Percentiles rank a stretch among this genome's conserved stretches.
phyloP scores from a whole-genome alignment of 148 eudicot genomes.

The Vaccinium myrtillus region DNA sequence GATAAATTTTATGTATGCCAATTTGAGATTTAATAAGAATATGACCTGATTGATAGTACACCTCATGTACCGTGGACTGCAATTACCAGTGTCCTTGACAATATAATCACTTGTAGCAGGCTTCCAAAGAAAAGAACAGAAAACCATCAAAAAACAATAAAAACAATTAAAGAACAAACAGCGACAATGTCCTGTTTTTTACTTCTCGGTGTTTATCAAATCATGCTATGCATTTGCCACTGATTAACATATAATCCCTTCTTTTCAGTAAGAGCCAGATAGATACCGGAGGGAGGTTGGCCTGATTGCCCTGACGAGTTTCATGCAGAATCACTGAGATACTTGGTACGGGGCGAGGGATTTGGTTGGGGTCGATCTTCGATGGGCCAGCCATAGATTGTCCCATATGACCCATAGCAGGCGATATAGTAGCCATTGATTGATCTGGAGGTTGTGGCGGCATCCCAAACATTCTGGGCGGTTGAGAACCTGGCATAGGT shows the following conservation, averaged over 20 bases:
- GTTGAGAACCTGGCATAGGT: slow-evolving; percentile 64
- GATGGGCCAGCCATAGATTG: slow-evolving; percentile 53
- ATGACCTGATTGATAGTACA: slow-evolving; percentile 92
- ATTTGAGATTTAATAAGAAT: slow-evolving; percentile 2
- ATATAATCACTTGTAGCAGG: slow-evolving; percentile 89
- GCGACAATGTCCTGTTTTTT: background rate
- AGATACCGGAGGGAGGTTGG: slow-evolving; percentile 95
- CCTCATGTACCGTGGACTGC: slow-evolving; percentile 96
- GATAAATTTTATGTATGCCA: background rate
- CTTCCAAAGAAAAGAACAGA: slow-evolving; percentile 33
- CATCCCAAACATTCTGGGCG: slow-evolving; percentile 74
- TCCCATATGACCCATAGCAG: slow-evolving; percentile 63
- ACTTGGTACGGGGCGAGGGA: slow-evolving; percentile 81
- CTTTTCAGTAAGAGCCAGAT: background rate
- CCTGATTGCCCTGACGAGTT: slow-evolving; percentile 90
- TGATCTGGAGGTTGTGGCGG: slow-evolving; percentile 68
- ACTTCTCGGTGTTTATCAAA: background rate
- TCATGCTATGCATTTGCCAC: background rate
- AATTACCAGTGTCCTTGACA: slow-evolving; percentile 91
- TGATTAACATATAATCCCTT: background rate
- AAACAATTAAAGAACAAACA: background rate
- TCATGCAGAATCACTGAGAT: slow-evolving; percentile 68
- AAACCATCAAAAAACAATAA: slow-evolving; percentile 10
- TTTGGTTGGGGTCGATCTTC: slow-evolving; percentile 92
- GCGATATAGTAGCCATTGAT: slow-evolving; percentile 55